Evolutionary conservation across 2,329 filamentous ascomycete genomes (phyloP).

Genomic region (Blastomyces gilchristii): DNA sequence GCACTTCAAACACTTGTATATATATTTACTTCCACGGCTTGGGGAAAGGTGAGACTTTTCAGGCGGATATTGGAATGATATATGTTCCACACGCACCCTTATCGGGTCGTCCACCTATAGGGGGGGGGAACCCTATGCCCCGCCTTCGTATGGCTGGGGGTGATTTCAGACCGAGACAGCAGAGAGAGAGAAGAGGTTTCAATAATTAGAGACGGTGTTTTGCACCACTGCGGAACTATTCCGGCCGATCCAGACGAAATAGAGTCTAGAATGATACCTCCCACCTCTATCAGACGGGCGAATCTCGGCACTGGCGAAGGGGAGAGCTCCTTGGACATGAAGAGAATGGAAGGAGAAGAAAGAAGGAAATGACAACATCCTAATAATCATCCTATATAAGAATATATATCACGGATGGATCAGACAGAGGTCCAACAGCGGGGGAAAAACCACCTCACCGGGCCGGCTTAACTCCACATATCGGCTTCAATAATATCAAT

Average conservation of each 20-base stretch:
- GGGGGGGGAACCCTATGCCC: background rate
- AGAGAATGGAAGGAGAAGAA: too few relatives aligned
- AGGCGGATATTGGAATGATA: background rate
- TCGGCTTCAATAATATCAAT: too few relatives aligned
- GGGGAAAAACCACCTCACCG: too few relatives aligned
- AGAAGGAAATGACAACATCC: too few relatives aligned
- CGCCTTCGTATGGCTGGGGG: background rate
- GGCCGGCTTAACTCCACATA: background rate
- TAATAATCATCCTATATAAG: too few relatives aligned
- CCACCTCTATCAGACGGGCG: background rate
- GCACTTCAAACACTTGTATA: background rate
- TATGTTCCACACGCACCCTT: background rate
- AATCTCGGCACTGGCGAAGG: background rate
- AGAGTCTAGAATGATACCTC: background rate
- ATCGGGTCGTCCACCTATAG: background rate
- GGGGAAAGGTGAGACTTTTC: too few relatives aligned
- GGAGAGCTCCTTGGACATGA: too few relatives aligned
- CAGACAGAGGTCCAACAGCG: too few relatives aligned
- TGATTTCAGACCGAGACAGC: background rate
- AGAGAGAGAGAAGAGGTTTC: background rate
- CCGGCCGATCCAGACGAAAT: conserved; percentile 4
- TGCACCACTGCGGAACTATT: background rate
- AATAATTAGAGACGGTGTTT: background rate
- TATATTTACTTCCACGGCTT: background rate
- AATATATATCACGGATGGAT: too few relatives aligned